Percentiles rank a stretch among this genome's conserved stretches.
Evolutionary conservation across 148 eudicot species (phyloP).

Genomic region (Fagopyrum homotropicum): DNA sequence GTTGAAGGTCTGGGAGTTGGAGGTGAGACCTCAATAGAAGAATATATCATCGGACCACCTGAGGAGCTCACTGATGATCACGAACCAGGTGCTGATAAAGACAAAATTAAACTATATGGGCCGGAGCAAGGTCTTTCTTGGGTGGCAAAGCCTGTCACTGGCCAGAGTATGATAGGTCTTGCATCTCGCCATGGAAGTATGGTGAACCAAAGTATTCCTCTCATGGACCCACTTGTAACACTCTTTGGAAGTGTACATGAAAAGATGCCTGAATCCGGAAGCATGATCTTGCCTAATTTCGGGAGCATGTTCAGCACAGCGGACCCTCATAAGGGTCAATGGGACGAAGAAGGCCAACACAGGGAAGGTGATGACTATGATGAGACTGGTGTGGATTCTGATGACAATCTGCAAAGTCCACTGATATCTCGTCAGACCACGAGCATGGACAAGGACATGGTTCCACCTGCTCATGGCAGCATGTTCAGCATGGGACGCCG

Average conservation of each 20-base stretch:
- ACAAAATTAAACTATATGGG: conserved; percentile 49
- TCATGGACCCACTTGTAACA: conserved; percentile 73
- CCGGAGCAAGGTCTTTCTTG: conserved; percentile 61
- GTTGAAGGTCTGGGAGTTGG: conserved; percentile 86
- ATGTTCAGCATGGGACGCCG: conserved; percentile 39
- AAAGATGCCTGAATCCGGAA: conserved; percentile 57
- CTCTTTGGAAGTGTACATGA: conserved; percentile 83
- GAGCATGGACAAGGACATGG: conserved; percentile 47
- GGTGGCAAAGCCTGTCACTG: conserved; percentile 68
- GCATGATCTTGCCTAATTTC: conserved; percentile 50
- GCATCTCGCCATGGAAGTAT: conserved; percentile 69
- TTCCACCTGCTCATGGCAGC: conserved; percentile 39
- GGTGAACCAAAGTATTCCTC: conserved; percentile 33
- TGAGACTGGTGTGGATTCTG: conserved; percentile 32
- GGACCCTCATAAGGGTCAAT: conserved; percentile 47
- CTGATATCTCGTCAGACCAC: conserved; percentile 58
- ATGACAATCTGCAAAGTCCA: conserved; percentile 57
- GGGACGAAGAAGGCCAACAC: conserved; percentile 67
- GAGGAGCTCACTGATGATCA: conserved; percentile 41
- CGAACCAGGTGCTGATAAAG: conserved; percentile 30
- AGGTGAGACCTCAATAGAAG: conserved; percentile 70
- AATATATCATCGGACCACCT: conserved; percentile 57
- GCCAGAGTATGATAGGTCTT: conserved; percentile 47
- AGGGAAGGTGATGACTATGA: conserved; percentile 36
- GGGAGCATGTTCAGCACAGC: conserved; percentile 71